Evolutionary conservation across 2,329 filamentous ascomycete species (phyloP).

Genomic region (Fusarium incarnatum): DNA sequence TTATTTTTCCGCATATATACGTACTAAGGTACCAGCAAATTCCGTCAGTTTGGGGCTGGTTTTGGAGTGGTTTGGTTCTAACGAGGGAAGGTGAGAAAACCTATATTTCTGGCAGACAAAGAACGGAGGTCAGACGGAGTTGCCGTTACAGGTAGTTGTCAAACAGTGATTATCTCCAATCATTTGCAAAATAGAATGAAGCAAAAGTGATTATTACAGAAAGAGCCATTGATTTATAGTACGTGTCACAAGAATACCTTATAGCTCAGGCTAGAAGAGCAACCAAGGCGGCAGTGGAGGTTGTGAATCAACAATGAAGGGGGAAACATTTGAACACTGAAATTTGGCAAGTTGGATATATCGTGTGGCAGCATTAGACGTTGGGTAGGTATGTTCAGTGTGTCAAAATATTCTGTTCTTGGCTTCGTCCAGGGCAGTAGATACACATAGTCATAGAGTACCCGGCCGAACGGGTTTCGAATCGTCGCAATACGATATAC

Average conservation of each 20-base stretch:
- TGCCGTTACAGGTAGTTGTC: constrained; percentile 31
- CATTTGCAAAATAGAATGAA: background rate
- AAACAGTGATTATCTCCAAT: constrained; percentile 51
- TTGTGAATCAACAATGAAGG: background rate
- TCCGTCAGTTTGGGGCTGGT: no score
- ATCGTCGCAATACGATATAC: background rate
- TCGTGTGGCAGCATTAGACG: background rate
- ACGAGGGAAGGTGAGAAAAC: background rate
- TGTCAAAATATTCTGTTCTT: background rate
- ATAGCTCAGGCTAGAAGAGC: background rate
- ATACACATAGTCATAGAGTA: background rate
- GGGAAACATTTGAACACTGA: background rate
- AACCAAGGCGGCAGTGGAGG: background rate
- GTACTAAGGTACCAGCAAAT: no score
- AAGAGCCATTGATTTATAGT: background rate
- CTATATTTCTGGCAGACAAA: constrained; percentile 7
- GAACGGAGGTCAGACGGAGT: constrained; percentile 34
- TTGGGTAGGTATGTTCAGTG: background rate
- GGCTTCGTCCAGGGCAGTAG: background rate
- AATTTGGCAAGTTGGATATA: constrained; percentile 18
- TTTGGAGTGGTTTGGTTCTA: no score
- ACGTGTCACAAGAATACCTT: background rate
- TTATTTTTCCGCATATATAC: no score
- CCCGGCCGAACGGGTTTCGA: background rate
- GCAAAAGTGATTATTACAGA: background rate